Conservation (phyloP, 306 rosid genomes). For the Parietaria judaica region DNA sequence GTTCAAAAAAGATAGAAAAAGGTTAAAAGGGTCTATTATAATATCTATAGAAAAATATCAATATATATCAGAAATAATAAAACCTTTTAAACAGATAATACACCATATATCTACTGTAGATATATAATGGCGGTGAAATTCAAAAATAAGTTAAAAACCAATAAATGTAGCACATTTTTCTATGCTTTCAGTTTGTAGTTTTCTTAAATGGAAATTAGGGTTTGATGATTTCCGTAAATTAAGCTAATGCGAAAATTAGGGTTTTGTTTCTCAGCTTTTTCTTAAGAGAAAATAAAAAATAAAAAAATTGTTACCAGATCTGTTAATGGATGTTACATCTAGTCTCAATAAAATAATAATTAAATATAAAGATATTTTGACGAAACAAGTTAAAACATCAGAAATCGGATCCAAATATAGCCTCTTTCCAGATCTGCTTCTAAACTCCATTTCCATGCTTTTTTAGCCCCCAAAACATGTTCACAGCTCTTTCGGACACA, state of each 20-base stretch:
- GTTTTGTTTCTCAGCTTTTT: slow-evolving; percentile 27
- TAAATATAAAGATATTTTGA: slow-evolving; percentile 8
- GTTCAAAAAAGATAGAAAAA: slow-evolving; percentile 10
- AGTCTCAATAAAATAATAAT: slow-evolving; percentile 6
- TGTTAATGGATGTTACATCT: slow-evolving; percentile 29
- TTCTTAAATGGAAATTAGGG: too few relatives aligned
- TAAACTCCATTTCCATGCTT: slow-evolving; percentile 25
- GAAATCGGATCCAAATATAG: slow-evolving; percentile 5
- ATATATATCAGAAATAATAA: too few relatives aligned
- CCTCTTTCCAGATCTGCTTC: slow-evolving; percentile 65
- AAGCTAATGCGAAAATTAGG: too few relatives aligned
- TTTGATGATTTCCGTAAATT: too few relatives aligned
- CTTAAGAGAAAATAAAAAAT: slow-evolving; percentile 41
- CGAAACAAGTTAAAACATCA: slow-evolving; percentile 1
- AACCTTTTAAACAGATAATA: neutral
- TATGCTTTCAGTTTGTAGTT: too few relatives aligned
- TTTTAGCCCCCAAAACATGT: slow-evolving; percentile 30
- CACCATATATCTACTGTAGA: neutral
- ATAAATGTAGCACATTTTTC: too few relatives aligned
- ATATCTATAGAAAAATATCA: too few relatives aligned
- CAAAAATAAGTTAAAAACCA: neutral
- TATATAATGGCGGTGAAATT: too few relatives aligned
- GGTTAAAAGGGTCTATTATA: too few relatives aligned
- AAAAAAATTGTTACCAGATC: slow-evolving; percentile 37
- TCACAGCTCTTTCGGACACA: slow-evolving; percentile 8